Conservation (phyloP, 2,329 filamentous ascomycete species). For the Aureobasidium pullulans region DNA sequence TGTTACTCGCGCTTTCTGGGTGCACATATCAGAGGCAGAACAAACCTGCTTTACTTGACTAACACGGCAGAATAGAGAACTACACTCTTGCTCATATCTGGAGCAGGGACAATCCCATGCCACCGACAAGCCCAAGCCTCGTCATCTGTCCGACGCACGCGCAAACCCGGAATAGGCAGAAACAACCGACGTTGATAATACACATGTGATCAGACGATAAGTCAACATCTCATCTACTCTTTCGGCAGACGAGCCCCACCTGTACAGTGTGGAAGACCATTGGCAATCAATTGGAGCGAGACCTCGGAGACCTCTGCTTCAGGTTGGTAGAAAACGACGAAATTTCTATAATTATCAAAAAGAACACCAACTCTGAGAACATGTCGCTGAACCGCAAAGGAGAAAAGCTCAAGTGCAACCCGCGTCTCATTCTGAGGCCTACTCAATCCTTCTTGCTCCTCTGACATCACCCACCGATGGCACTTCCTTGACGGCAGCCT, state of each 20-base stretch:
- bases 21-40: too few species aligned
- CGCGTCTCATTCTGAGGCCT: neutral
- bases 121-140: neutral
- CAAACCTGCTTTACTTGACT: too few species aligned
- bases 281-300: neutral
- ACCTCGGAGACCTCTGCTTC: too few species aligned
- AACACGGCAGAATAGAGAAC: too few species aligned
- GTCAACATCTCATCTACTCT: neutral
- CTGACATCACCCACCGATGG: slow-evolving; percentile 45
- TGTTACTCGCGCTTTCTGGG: too few species aligned
- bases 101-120: too few species aligned
- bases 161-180: neutral
- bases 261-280: neutral
- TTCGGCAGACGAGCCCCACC: neutral
- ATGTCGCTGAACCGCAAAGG: neutral
- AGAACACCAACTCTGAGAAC: neutral
- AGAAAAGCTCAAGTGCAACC: neutral
- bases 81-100: too few species aligned
- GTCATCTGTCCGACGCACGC: neutral
- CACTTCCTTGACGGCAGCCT: slow-evolving; percentile 50
- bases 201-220: neutral
- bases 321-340: neutral
- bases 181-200: neutral
- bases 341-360: neutral
- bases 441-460: slow-evolving; percentile 25